Base-by-base conservation (phyloP, 805 yeast species). In the Scheffersomyces spartinae region DNA sequence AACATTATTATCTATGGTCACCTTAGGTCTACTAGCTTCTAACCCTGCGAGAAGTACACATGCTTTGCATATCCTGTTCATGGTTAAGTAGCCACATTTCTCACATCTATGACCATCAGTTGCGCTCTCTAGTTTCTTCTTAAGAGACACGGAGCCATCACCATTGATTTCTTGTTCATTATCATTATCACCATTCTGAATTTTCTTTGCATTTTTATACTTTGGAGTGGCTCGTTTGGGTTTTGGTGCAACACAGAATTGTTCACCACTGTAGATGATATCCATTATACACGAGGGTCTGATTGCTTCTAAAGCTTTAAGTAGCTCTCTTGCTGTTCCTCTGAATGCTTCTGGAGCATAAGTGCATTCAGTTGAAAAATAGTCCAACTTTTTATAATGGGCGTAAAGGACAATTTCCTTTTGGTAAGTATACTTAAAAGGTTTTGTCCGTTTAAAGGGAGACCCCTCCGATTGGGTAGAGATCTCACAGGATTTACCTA, bases 311-410 rank as follows among this genome's bases (percentile, higher is more conserved):
- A 91, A 56, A 36, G 84, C 81, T 52, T 91, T 91, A 64, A 91
- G 74, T 15, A 91, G 61, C 31, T 85, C 84, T 45, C 99, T 68
- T 0, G 98, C 95, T 0, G 97, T 91, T 11, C 99, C 99, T 38
- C 99, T 64, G 44, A 91, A 91, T 0, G 99, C 97, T 48, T 91
- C 98, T 2, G 99, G 97, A 0, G 98, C 95, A 55, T 91, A 91
- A 0, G 95, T 78, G 49, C 99, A 91, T 45, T 91, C 99, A 0
- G 99, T 91, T 7, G 94, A 81, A 48, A 91, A 91, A 47, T 91
- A 91, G 53, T 91, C 99, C 26, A 91, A 61, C 43, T 85, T 81
- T 52, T 83, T 86, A 57, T 85, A 91, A 46, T 91, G 98, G 2
- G 99, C 99, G 53, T 91, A 91, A 10, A 91, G 63, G 13, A 91